Percentiles rank a stretch among this genome's conserved stretches.
phyloP scores from a whole-genome alignment of 2,329 filamentous ascomycete species.

The Geoglossum cookeanum region DNA sequence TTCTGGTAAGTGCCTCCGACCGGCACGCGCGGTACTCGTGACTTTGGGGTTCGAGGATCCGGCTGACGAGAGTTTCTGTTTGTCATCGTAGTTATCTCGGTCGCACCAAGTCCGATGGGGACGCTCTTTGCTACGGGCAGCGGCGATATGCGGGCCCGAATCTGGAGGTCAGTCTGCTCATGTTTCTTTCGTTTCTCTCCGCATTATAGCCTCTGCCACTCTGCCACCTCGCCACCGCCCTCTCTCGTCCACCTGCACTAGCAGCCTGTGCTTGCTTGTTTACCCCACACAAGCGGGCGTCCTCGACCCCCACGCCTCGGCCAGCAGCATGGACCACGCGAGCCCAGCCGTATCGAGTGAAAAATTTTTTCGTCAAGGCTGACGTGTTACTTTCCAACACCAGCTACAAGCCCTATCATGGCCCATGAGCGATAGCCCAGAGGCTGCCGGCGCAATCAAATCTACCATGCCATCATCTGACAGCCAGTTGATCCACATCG shows the following conservation, averaged over 20 bases:
- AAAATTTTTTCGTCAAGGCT: not conserved
- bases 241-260: not conserved
- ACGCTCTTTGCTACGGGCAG: constrained; percentile 88
- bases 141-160: constrained; percentile 91
- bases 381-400: not conserved
- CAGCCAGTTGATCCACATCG: not conserved
- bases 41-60: not conserved
- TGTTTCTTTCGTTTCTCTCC: not conserved
- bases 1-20: constrained; percentile 36
- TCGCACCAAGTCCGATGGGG: constrained; percentile 78
- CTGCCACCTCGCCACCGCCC: not conserved
- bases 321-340: not conserved
- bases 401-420: constrained; percentile 2
- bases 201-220: not conserved
- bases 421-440: not conserved
- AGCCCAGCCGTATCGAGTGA: not conserved
- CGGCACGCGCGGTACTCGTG: not conserved
- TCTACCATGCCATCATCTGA: not conserved
- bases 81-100: constrained; percentile 57
- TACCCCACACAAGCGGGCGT: constrained; percentile 1
- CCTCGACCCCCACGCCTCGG: not conserved
- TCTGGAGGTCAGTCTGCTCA: constrained; percentile 55
- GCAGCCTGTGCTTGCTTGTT: not conserved
- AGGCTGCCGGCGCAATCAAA: not conserved
- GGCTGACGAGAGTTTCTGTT: constrained; percentile 6